Evolutionary conservation across 352 stramenopile species (phyloP).

Genomic region (Peronospora tabacina): DNA sequence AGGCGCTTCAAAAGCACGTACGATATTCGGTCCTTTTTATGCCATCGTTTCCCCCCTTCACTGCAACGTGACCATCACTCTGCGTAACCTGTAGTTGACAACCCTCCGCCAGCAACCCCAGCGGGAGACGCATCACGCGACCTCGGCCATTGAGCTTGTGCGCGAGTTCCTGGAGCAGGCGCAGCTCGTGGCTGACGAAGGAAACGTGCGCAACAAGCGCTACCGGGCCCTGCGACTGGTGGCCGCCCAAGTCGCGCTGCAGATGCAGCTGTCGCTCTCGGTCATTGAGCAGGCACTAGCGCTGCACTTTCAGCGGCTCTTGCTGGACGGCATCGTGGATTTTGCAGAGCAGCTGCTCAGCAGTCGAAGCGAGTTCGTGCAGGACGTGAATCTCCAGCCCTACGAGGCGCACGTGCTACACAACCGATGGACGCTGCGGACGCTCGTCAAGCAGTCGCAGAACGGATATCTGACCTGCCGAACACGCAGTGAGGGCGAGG

Average conservation of each 20-base stretch:
- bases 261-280: conserved; percentile 58
- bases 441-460: conserved; percentile 59
- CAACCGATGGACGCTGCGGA: conserved; percentile 70
- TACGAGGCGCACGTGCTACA: conserved; percentile 56
- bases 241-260: conserved; percentile 63
- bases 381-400: conserved; percentile 29
- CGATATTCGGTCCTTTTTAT: conserved; percentile 3
- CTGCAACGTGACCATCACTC: conserved; percentile 9
- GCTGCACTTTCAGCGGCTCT: conserved; percentile 70
- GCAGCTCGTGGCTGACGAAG: conserved; percentile 71
- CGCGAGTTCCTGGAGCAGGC: conserved; percentile 80
- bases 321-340: conserved; percentile 76
- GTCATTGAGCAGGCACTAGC: conserved; percentile 54
- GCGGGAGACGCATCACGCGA: conserved; percentile 41
- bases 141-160: conserved; percentile 67
- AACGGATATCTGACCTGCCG: conserved; percentile 65
- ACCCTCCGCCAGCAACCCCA: conserved; percentile 43
- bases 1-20: conserved; percentile 69
- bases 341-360: conserved; percentile 42
- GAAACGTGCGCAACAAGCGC: conserved; percentile 65
- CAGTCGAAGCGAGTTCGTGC: conserved; percentile 27
- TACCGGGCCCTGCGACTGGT: conserved; percentile 63
- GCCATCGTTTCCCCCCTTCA: neutral
- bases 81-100: conserved; percentile 27
- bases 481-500: conserved; percentile 56